Percentiles rank a stretch among this genome's conserved stretches.
These are phyloP conservation scores for Populus hybrid DNA, from an alignment of 441 rosid species.

Conservation along the genomic window DNA sequence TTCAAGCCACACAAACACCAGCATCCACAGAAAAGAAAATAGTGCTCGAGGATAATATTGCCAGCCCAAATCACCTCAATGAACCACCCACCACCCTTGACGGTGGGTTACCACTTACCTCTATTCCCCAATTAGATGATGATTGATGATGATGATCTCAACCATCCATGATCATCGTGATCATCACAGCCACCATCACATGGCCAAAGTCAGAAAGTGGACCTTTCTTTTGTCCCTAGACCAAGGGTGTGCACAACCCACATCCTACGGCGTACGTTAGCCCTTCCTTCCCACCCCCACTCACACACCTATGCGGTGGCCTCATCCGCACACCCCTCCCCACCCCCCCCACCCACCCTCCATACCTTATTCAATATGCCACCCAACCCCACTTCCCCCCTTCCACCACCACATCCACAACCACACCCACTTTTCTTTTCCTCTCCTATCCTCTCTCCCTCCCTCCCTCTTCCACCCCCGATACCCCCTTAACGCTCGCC, in stretches of 20 bases:
- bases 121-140: neutral
- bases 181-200: neutral
- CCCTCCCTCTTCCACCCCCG: neutral
- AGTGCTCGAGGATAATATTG: neutral
- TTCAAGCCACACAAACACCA: neutral
- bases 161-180: neutral
- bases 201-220: slow-evolving; percentile 23
- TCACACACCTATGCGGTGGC: slow-evolving; percentile 62
- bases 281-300: slow-evolving; percentile 19
- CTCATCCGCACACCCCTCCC: slow-evolving; percentile 50
- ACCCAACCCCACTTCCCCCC: slow-evolving; percentile 35
- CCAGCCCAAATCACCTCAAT: neutral
- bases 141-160: neutral
- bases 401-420: slow-evolving; percentile 37
- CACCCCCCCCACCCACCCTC: slow-evolving; percentile 19
- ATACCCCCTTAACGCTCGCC: neutral
- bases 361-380: slow-evolving; percentile 31
- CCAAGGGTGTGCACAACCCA: slow-evolving; percentile 20
- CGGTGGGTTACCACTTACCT: slow-evolving; percentile 11
- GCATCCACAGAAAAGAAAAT: neutral
- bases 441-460: slow-evolving; percentile 12
- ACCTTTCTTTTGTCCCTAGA: slow-evolving; percentile 19
- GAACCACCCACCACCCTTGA: slow-evolving; percentile 15
- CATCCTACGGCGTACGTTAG: slow-evolving; percentile 49
- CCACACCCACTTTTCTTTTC: slow-evolving; percentile 11